phyloP scores from a whole-genome alignment of 345 rosid species.

The Orychophragmus violaceus region DNA sequence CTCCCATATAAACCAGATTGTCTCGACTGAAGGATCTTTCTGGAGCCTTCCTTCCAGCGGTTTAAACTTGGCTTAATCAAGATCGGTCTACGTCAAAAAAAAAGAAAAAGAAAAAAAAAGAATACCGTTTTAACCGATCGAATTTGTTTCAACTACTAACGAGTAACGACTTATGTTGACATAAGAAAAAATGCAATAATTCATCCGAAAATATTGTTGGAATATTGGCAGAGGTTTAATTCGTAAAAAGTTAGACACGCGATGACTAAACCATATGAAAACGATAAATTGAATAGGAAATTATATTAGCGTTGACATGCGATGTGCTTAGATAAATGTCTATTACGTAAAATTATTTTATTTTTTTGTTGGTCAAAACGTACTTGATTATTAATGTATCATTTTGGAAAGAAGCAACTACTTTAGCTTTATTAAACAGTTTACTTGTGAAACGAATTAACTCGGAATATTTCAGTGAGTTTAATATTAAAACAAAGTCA shows the following conservation, averaged over 20 bases:
- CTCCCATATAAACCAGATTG: too few relatives aligned
- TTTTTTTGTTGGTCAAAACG: neutral
- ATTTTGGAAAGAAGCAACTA: neutral
- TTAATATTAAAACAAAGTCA: too few relatives aligned
- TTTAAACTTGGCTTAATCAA: too few relatives aligned
- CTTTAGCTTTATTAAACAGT: neutral
- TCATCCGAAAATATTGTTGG: neutral
- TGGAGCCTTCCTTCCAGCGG: too few relatives aligned
- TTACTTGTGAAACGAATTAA: neutral
- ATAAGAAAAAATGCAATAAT: neutral
- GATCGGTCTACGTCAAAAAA: too few relatives aligned
- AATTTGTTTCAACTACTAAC: too few relatives aligned
- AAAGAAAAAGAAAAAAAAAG: too few relatives aligned
- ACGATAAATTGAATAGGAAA: neutral
- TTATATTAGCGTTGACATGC: conserved; percentile 3
- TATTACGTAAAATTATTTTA: neutral
- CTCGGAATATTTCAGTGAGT: neutral
- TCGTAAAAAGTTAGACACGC: neutral
- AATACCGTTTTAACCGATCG: too few relatives aligned
- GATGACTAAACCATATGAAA: neutral
- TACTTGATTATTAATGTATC: neutral
- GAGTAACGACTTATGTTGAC: too few relatives aligned
- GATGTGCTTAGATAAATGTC: neutral
- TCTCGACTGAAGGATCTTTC: too few relatives aligned
- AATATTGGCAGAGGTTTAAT: neutral